Base-by-base conservation (phyloP, 2,329 filamentous ascomycete genomes). In the Colletotrichum eleusines region DNA sequence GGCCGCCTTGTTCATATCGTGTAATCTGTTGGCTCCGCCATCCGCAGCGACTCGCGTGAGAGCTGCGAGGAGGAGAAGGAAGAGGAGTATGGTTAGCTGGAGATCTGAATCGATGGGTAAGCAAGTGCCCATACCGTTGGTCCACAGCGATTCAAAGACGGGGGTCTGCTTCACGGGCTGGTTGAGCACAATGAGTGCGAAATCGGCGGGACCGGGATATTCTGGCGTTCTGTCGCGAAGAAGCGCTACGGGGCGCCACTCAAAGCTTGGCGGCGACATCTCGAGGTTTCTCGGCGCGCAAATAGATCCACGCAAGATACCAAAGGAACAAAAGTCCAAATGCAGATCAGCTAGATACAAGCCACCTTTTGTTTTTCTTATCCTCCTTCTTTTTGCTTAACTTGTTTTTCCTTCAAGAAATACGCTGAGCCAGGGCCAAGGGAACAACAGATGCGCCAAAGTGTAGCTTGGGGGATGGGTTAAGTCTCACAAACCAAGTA, bases 11-110 rank as follows among this genome's bases (percentile, higher is more conserved):
- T 31, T 73, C 20, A 85, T 79, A 40, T 85, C 78, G 67, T 85
- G 82, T 80, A 98, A 86, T 46, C 89, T 87, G 77, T 98, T 97
- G 55, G 95, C 95, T 31, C 94, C 96, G 66, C 95, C 96, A 82
- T 99, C 96, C 35, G 94, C 96, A 69, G 94, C 97, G 63, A 98
- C 86, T 31, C 88, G 88, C 72, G 91, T 87, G 28, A 82, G 83
- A 63, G 92, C 91, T 93, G 75, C 66, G n/a, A 16, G 2, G 16
- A 28, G 44, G 44, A 23, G 44, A 18, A 20, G 26, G 46, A 16
- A 3, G 16, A 28, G 44, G 44, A 23, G 44, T 16, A 20, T 23
- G 46, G 72, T 80, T 62, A 80, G 75, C 44, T 75, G 51, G 23
- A 20, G 11, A 38, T 38, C 16, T 28, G 3, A 16, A 2, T 35